phyloP scores from a whole-genome alignment of 768 basidiomycete genomes.

The Tylopilus vinaceipallidus region DNA sequence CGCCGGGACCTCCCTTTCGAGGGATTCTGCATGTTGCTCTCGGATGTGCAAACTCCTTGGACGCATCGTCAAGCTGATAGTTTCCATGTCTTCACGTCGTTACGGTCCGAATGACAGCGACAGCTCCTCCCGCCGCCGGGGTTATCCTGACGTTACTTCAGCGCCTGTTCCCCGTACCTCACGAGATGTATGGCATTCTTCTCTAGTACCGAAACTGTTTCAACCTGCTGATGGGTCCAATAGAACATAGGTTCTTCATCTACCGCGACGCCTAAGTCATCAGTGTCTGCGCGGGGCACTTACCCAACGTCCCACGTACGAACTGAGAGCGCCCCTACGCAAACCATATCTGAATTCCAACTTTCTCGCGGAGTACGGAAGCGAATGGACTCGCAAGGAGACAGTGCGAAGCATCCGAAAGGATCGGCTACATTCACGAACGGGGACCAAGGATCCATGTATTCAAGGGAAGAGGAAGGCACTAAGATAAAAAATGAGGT shows the following conservation, averaged over 20 bases:
- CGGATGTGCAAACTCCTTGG: constrained; percentile 14
- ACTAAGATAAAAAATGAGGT: constrained; percentile 9
- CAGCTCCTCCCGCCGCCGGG: background rate
- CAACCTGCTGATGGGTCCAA: background rate
- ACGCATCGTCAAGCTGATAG: constrained; percentile 8
- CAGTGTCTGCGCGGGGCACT: background rate
- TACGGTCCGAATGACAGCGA: background rate
- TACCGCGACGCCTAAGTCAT: background rate
- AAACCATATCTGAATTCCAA: background rate
- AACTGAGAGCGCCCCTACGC: background rate
- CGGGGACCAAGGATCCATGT: background rate
- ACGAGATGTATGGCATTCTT: constrained; percentile 10
- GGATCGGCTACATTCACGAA: background rate
- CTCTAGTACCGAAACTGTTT: background rate
- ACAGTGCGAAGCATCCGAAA: background rate
- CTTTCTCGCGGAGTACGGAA: background rate
- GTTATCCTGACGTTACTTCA: background rate
- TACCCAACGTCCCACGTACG: background rate
- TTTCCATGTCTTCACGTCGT: constrained; percentile 8
- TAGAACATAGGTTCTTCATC: constrained; percentile 3
- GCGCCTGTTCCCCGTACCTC: background rate
- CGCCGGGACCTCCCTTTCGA: background rate
- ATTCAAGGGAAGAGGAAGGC: background rate
- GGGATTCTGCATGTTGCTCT: constrained; percentile 6
- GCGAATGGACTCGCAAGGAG: background rate